A percentile compares a stretch with the other conserved stretches of the same genome.
These are phyloP conservation scores for Globisporangium canariense DNA, from an alignment of 352 stramenopile species.

Conservation along the genomic window DNA sequence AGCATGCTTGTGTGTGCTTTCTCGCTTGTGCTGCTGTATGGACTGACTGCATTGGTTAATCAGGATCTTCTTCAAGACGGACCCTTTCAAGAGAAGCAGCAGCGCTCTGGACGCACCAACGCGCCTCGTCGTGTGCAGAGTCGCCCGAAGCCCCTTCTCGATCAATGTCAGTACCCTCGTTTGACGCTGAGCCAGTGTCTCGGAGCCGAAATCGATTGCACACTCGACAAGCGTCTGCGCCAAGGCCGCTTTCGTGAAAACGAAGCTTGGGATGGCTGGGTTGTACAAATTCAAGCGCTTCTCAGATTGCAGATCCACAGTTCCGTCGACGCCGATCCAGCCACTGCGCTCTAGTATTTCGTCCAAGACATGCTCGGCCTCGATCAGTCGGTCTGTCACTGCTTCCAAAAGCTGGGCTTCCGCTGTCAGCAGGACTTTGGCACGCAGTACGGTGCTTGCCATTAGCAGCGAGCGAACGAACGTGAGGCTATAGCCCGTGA, in stretches of 20 bases:
- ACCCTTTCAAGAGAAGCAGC: slow-evolving; percentile 54
- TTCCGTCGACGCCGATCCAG: slow-evolving; percentile 42
- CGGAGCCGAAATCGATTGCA: slow-evolving; percentile 17
- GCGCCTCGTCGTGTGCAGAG: slow-evolving; percentile 38
- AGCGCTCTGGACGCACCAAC: slow-evolving; percentile 38
- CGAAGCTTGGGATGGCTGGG: slow-evolving; percentile 40
- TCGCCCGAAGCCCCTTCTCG: slow-evolving; percentile 32
- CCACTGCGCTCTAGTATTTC: slow-evolving; percentile 43
- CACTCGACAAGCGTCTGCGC: slow-evolving; percentile 46
- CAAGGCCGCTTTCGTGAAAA: slow-evolving; percentile 52
- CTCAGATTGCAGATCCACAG: slow-evolving; percentile 6
- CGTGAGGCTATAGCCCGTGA: slow-evolving; percentile 24
- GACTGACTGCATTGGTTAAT: slow-evolving; percentile 3
- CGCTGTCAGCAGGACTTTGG: slow-evolving; percentile 25
- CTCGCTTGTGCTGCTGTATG: not conserved
- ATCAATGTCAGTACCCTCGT: slow-evolving; percentile 28
- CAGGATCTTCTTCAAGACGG: slow-evolving; percentile 46
- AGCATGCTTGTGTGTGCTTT: slow-evolving; percentile 6
- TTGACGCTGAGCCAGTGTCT: slow-evolving; percentile 21
- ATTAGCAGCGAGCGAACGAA: slow-evolving; percentile 42
- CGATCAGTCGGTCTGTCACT: slow-evolving; percentile 22
- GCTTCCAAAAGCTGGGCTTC: slow-evolving; percentile 11
- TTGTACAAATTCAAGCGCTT: slow-evolving; percentile 57
- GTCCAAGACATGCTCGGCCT: slow-evolving; percentile 47
- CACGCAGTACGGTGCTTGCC: slow-evolving; percentile 31